Conservation (phyloP, 768 basidiomycete genomes). For the Lanmaoa pseudosensibilis region DNA sequence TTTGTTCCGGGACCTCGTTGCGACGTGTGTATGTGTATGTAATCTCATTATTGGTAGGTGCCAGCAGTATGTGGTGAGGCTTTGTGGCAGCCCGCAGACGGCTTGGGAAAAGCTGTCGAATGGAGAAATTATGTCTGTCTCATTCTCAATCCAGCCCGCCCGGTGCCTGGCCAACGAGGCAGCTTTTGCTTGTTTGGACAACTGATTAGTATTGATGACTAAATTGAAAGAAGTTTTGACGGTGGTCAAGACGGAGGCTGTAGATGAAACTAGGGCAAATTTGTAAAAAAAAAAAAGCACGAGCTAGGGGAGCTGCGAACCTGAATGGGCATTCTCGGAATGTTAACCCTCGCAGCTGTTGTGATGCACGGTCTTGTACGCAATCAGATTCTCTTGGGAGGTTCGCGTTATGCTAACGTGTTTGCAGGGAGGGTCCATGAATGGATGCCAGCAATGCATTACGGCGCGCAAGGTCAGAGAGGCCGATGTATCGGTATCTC, state of each 20-base stretch:
- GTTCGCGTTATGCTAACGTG: slow-evolving; percentile 31
- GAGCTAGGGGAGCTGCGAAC: slow-evolving; percentile 19
- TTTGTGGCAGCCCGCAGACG: slow-evolving; percentile 7
- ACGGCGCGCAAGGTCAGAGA: slow-evolving; percentile 22
- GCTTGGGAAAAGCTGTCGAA: slow-evolving; percentile 18
- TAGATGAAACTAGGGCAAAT: slow-evolving; percentile 16
- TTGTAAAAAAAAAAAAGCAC: slow-evolving; percentile 6
- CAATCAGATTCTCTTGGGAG: slow-evolving; percentile 23
- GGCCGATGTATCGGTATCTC: slow-evolving; percentile 18
- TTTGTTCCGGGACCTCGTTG: slow-evolving; percentile 22
- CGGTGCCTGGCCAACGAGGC: slow-evolving; percentile 20
- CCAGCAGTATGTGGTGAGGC: slow-evolving; percentile 28
- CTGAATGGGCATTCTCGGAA: slow-evolving; percentile 29
- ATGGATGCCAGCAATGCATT: slow-evolving; percentile 30
- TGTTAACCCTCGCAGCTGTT: slow-evolving; percentile 23
- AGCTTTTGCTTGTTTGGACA: slow-evolving; percentile 9
- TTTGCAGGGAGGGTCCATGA: slow-evolving; percentile 27
- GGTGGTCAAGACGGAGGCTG: slow-evolving; percentile 12
- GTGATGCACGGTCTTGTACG: slow-evolving; percentile 25
- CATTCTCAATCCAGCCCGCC: slow-evolving; percentile 6
- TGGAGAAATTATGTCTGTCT: slow-evolving; percentile 7
- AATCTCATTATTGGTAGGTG: slow-evolving; percentile 22
- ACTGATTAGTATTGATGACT: slow-evolving; percentile 11
- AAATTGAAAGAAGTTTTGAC: slow-evolving; percentile 14
- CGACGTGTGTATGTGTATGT: slow-evolving; percentile 22